Percentiles rank a stretch among this genome's conserved stretches.
phyloP scores from a whole-genome alignment of 495 filamentous ascomycete genomes.

The Bryoglossum gracile region DNA sequence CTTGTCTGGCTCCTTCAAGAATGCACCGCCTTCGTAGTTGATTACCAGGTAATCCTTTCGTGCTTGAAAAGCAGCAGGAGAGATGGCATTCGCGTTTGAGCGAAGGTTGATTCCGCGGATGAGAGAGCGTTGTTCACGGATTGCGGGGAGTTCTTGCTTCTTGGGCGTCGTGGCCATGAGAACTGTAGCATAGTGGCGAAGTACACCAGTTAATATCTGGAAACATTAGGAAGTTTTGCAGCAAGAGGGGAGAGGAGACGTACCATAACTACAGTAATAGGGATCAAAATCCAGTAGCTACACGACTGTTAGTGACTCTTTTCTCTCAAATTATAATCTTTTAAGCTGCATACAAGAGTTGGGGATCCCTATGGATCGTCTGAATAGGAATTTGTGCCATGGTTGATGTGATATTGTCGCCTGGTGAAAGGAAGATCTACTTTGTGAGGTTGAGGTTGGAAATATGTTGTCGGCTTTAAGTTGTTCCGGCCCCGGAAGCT shows the following conservation, averaged over 20 bases:
- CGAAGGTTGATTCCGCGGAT: slow-evolving; percentile 81
- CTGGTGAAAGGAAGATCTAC: too few species aligned
- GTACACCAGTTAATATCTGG: slow-evolving; percentile 86
- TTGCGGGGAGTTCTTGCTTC: slow-evolving; percentile 63
- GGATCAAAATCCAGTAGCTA: slow-evolving; percentile 73
- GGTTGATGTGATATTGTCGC: slow-evolving; percentile 24
- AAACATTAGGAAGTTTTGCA: too few species aligned
- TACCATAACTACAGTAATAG: slow-evolving; percentile 97
- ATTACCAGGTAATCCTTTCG: slow-evolving; percentile 74
- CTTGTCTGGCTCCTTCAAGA: slow-evolving; percentile 79
- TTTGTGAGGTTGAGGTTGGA: slow-evolving; percentile 10
- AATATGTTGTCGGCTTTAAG: too few species aligned
- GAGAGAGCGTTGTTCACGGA: slow-evolving; percentile 83
- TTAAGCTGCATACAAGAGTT: slow-evolving; percentile 78
- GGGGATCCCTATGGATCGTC: slow-evolving; percentile 97
- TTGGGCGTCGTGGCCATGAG: slow-evolving; percentile 84
- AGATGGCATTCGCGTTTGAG: slow-evolving; percentile 66
- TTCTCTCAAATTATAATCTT: not conserved
- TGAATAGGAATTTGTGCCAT: slow-evolving; percentile 88
- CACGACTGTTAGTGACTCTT: slow-evolving; percentile 2
- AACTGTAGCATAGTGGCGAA: slow-evolving; percentile 90
- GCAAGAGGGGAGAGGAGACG: not conserved
- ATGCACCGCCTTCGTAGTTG: slow-evolving; percentile 75
- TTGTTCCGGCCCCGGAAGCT: too few species aligned
- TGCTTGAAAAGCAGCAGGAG: slow-evolving; percentile 63